Conservation (phyloP, 129 eudicot genomes). For the Flaveria bidentis region DNA sequence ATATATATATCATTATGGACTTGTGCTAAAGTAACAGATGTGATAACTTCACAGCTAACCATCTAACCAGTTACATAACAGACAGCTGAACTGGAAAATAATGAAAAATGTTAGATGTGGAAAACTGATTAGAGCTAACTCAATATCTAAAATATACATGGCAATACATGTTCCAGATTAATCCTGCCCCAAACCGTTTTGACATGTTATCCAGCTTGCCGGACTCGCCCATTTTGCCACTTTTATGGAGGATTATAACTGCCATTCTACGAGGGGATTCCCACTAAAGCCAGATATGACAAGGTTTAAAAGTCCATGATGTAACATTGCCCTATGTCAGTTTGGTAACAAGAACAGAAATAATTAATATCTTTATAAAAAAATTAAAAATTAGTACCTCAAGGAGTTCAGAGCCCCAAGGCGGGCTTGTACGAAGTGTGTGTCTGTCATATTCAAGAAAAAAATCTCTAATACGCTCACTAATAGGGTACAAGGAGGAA, state of each 20-base stretch:
- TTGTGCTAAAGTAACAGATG: no score
- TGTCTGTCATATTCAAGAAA: slow-evolving; percentile 98
- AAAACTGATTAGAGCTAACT: no score
- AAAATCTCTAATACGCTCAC: slow-evolving; percentile 95
- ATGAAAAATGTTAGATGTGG: no score
- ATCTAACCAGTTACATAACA: no score
- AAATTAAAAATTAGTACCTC: slow-evolving; percentile 54
- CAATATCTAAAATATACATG: no score
- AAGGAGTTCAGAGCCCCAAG: slow-evolving; percentile 99
- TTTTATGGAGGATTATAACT: neutral
- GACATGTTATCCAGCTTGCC: no score
- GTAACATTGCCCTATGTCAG: slow-evolving; percentile 1
- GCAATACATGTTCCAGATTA: neutral
- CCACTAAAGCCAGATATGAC: neutral
- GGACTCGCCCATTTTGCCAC: neutral
- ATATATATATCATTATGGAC: no score
- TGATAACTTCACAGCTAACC: no score
- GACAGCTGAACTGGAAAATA: no score
- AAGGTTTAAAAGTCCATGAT: slow-evolving; percentile 7
- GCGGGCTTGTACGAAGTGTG: slow-evolving; percentile 97
- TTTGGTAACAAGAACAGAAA: neutral
- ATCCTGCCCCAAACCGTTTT: neutral
- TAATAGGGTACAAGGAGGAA: slow-evolving; percentile 86
- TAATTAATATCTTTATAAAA: neutral
- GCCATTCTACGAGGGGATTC: neutral